These are phyloP conservation scores for Margaritispora aquatica DNA, from an alignment of 495 filamentous ascomycete species.

Conservation along the genomic window DNA sequence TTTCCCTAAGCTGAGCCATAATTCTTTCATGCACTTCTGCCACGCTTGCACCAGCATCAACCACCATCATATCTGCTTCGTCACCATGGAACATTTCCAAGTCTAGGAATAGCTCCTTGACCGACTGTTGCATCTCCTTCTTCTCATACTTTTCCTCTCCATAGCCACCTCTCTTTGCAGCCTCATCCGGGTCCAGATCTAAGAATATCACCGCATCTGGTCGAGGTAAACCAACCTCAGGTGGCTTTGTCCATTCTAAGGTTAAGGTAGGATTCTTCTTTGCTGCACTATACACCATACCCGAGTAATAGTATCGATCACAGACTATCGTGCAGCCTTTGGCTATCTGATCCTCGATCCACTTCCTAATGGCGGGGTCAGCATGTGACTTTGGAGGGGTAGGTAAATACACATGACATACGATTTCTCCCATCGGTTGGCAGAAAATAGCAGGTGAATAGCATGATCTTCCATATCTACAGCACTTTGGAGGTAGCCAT, in stretches of 20 bases:
- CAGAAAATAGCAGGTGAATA: conserved; percentile 92
- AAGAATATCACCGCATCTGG: conserved; percentile 88
- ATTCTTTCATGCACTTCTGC: conserved; percentile 46
- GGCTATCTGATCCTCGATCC: conserved; percentile 54
- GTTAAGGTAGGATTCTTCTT: conserved; percentile 66
- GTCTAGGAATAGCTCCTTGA: conserved; percentile 65
- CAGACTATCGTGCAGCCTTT: conserved; percentile 70
- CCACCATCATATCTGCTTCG: conserved; percentile 40
- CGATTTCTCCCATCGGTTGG: conserved; percentile 89
- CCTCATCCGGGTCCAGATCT: conserved; percentile 65
- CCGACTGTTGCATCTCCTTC: conserved; percentile 71
- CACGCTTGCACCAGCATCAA: conserved; percentile 44
- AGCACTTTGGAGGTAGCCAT: conserved; percentile 72
- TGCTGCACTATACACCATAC: conserved; percentile 92
- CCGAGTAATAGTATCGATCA: conserved; percentile 92
- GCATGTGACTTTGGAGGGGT: not conserved
- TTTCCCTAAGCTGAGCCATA: conserved; percentile 27
- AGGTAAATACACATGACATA: conserved; percentile 33
- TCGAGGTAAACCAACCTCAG: conserved; percentile 80
- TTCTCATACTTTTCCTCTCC: conserved; percentile 88
- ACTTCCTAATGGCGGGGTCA: conserved; percentile 32
- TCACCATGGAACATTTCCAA: conserved; percentile 25
- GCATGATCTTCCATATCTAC: conserved; percentile 80
- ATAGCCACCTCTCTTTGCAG: conserved; percentile 72
- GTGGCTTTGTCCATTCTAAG: conserved; percentile 70